A percentile compares a stretch with the other conserved stretches of the same genome.
Conservation (phyloP, 345 rosid species). For the Ceriops decandra region DNA sequence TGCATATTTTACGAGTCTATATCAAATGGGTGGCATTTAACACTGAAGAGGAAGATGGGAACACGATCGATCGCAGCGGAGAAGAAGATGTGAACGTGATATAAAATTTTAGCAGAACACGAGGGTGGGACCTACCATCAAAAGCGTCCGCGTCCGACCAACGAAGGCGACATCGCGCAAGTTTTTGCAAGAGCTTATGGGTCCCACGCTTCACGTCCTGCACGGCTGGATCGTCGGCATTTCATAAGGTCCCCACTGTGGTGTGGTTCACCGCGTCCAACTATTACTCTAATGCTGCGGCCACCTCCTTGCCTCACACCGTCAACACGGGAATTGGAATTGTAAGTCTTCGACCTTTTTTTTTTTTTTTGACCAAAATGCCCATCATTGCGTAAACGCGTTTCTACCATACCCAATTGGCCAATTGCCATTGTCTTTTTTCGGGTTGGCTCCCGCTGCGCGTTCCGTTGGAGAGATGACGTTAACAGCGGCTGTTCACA, state of each 20-base stretch:
- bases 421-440: no score
- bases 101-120: neutral
- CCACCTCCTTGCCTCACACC: slow-evolving; percentile 9
- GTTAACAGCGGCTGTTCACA: neutral
- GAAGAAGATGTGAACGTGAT: neutral
- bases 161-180: slow-evolving; percentile 17
- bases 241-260: slow-evolving; percentile 8
- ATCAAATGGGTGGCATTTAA: no score
- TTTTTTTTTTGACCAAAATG: neutral
- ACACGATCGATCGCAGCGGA: neutral
- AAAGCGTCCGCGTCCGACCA: slow-evolving; percentile 11
- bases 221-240: slow-evolving; percentile 40
- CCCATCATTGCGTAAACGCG: slow-evolving; percentile 1
- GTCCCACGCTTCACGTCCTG: slow-evolving; percentile 46
- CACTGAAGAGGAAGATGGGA: neutral
- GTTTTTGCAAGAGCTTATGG: neutral
- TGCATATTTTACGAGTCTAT: neutral
- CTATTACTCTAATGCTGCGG: neutral
- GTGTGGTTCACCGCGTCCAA: slow-evolving; percentile 25
- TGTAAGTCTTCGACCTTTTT: neutral
- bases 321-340: neutral
- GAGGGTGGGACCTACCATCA: slow-evolving; percentile 2
- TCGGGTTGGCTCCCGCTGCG: neutral
- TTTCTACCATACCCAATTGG: neutral
- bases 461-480: neutral